phyloP scores from a whole-genome alignment of 1,284 basidiomycete species.

The Sutorius eximius region DNA sequence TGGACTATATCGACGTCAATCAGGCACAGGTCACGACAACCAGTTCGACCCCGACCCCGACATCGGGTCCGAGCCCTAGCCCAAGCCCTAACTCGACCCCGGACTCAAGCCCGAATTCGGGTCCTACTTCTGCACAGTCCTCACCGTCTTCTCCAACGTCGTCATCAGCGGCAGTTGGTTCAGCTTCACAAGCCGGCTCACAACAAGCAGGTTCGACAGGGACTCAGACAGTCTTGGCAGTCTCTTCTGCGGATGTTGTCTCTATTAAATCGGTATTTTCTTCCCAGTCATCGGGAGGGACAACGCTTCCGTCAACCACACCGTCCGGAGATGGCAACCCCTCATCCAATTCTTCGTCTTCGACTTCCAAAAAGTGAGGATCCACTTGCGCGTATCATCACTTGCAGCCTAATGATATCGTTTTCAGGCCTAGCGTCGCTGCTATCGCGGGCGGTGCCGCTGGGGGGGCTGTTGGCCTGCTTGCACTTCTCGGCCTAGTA shows the following conservation, averaged over 20 bases:
- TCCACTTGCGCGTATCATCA: not conserved
- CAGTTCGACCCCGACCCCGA: constrained; percentile 2
- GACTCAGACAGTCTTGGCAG: not conserved
- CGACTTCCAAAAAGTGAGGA: constrained; percentile 13
- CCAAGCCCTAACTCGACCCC: constrained; percentile 4
- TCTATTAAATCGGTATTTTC: constrained; percentile 8
- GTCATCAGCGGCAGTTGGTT: not conserved
- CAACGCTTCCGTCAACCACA: constrained; percentile 13
- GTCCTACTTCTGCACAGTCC: constrained; percentile 3
- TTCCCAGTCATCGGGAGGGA: constrained; percentile 3
- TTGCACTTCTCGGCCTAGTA: constrained; percentile 13
- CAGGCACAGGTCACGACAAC: constrained; percentile 10
- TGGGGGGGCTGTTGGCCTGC: constrained; percentile 19
- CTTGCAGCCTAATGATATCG: not conserved
- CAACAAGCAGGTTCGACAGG: not conserved
- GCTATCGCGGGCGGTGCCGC: constrained; percentile 16
- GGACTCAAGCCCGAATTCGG: not conserved
- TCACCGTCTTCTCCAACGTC: constrained; percentile 3
- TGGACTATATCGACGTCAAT: constrained; percentile 29
- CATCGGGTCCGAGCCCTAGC: not conserved
- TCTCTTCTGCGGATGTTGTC: not conserved
- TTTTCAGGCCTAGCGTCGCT: constrained; percentile 10
- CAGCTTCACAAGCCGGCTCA: not conserved
- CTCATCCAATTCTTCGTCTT: constrained; percentile 2
- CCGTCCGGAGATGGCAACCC: constrained; percentile 1